Conservation (phyloP, 805 yeast species). For the Debaryomyces maramus region DNA sequence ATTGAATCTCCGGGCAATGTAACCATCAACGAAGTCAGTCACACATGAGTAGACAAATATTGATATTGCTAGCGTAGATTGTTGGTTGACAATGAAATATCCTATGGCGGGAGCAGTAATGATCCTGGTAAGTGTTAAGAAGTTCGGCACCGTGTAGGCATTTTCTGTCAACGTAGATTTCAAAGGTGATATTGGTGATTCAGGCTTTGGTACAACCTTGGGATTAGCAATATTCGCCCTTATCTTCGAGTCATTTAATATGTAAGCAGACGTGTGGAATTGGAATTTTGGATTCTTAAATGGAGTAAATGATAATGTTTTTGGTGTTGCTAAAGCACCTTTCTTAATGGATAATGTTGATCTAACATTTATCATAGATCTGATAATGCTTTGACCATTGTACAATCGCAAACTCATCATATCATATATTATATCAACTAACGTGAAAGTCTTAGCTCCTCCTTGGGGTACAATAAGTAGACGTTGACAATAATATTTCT, state of each 20-base stretch:
- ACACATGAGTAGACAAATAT: constrained; percentile 82
- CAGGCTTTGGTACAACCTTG: not conserved
- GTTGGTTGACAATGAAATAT: constrained; percentile 64
- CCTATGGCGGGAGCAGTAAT: constrained; percentile 84
- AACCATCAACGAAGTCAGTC: constrained; percentile 92
- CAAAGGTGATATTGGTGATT: not conserved
- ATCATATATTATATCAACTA: too few relatives aligned
- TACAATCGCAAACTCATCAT: constrained; percentile 2
- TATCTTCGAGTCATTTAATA: not conserved
- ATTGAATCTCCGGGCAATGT: constrained; percentile 77
- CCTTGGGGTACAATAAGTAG: too few relatives aligned
- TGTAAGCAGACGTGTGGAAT: not conserved
- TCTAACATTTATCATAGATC: not conserved
- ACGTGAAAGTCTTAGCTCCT: too few relatives aligned
- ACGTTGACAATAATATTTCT: too few relatives aligned
- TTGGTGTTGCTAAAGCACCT: not conserved
- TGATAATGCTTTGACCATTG: not conserved
- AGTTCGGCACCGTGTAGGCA: constrained; percentile 81
- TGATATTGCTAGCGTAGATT: constrained; percentile 63
- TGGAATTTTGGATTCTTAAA: not conserved
- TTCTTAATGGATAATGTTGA: not conserved
- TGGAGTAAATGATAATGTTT: not conserved
- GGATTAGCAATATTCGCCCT: not conserved
- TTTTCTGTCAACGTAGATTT: constrained; percentile 39
- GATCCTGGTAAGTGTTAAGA: constrained; percentile 80